phyloP scores from a whole-genome alignment of 2,329 filamentous ascomycete genomes.

The Leptodontidium sp. region DNA sequence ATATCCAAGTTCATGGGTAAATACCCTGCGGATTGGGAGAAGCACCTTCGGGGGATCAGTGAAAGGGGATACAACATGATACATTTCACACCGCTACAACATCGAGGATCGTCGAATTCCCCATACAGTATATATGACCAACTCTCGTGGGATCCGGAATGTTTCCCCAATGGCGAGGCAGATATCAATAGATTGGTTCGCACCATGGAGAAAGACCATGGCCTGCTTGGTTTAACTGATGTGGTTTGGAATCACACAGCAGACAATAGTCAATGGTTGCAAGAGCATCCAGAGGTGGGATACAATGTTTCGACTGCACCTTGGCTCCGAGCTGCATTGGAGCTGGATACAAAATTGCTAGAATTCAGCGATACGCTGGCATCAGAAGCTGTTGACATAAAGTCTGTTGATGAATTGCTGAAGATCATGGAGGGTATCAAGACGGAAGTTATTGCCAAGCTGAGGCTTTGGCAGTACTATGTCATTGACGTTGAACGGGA shows the following conservation, averaged over 20 bases:
- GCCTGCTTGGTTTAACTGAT: constrained; percentile 88
- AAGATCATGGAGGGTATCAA: constrained; percentile 87
- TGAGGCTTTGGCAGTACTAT: constrained; percentile 94
- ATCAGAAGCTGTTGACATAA: constrained; percentile 74
- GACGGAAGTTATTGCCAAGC: constrained; percentile 76
- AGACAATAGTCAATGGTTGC: constrained; percentile 92
- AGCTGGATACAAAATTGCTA: constrained; percentile 79
- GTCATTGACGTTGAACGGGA: constrained; percentile 80
- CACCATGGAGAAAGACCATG: constrained; percentile 85
- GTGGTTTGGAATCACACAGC: constrained; percentile 99
- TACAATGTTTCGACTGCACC: constrained; percentile 95
- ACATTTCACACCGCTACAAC: constrained; percentile 94
- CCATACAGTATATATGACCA: constrained; percentile 98
- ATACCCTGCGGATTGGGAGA: constrained; percentile 90
- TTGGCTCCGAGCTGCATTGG: constrained; percentile 75
- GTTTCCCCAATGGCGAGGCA: constrained; percentile 85
- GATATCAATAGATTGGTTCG: constrained; percentile 80
- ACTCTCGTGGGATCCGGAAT: constrained; percentile 79
- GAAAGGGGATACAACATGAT: constrained; percentile 98
- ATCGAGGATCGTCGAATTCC: constrained; percentile 89
- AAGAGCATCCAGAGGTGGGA: constrained; percentile 92
- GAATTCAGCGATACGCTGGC: constrained; percentile 69
- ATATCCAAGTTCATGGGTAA: constrained; percentile 99
- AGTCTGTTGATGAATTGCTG: constrained; percentile 74
- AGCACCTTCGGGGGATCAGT: constrained; percentile 86